phyloP scores from a whole-genome alignment of 2,329 filamentous ascomycete species.

The Hypocreales sp. region DNA sequence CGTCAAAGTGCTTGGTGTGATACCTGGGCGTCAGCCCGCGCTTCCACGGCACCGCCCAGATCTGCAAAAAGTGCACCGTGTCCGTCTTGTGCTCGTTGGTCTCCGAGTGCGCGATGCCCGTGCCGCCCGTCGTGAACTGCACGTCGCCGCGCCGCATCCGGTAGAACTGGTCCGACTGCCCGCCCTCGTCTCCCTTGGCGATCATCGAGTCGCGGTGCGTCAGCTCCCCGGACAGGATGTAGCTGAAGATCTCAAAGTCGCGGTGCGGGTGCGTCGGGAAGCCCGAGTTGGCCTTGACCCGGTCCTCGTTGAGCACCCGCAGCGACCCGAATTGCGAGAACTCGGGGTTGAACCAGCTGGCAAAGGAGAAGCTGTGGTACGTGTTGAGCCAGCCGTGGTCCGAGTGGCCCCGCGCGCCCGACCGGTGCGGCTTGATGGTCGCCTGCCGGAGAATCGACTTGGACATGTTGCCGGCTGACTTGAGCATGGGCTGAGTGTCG shows the following conservation, averaged over 20 bases:
- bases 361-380: conserved; percentile 78
- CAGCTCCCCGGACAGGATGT: conserved; percentile 72
- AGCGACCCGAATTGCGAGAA: conserved; percentile 60
- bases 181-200: conserved; percentile 48
- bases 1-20: conserved; percentile 57
- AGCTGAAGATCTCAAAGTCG: conserved; percentile 82
- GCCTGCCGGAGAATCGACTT: conserved; percentile 45
- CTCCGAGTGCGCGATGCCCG: conserved; percentile 66
- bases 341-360: conserved; percentile 50
- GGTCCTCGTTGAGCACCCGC: conserved; percentile 79
- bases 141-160: conserved; percentile 67
- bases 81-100: conserved; percentile 59
- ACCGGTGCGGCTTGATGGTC: conserved; percentile 62
- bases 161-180: conserved; percentile 46
- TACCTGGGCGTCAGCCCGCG: conserved; percentile 58
- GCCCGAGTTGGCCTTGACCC: conserved; percentile 55
- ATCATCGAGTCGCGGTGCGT: conserved; percentile 82
- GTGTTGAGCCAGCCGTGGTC: conserved; percentile 81
- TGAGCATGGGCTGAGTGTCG: conserved; percentile 15
- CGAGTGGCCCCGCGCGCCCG: conserved; percentile 54
- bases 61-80: conserved; percentile 74
- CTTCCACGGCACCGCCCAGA: conserved; percentile 73
- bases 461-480: conserved; percentile 35
- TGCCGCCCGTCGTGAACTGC: conserved; percentile 82
- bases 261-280: conserved; percentile 78